Evolutionary conservation across 2,329 filamentous ascomycete genomes (phyloP).

Genomic region (Scedosporium minutisporum): DNA sequence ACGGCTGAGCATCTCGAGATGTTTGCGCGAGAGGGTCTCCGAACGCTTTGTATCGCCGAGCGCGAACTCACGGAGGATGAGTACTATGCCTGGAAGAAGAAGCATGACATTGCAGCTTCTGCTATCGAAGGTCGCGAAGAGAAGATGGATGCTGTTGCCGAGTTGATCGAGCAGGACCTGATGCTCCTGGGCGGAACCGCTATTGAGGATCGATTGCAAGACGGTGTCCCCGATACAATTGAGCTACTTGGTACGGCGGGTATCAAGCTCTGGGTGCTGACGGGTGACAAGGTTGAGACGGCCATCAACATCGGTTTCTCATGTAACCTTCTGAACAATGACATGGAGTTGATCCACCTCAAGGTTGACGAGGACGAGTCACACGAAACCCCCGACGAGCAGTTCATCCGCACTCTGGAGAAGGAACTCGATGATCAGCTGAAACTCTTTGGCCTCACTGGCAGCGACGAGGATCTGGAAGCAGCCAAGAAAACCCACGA

Average conservation of each 20-base stretch:
- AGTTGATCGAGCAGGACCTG: conserved; percentile 83
- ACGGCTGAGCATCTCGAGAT: conserved; percentile 94
- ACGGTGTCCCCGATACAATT: conserved; percentile 94
- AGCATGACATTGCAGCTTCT: conserved; percentile 79
- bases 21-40: conserved; percentile 90
- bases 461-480: conserved; percentile 75
- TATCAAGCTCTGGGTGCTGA: conserved; percentile 97
- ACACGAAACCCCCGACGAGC: conserved; percentile 34
- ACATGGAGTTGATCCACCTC: conserved; percentile 92
- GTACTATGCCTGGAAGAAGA: conserved; percentile 74
- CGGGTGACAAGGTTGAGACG: conserved; percentile 97
- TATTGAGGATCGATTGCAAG: conserved; percentile 93
- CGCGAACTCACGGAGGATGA: conserved; percentile 71
- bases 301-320: conserved; percentile 99
- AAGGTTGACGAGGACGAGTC: conserved; percentile 69
- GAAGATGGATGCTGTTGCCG: conserved; percentile 81
- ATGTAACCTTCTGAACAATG: conserved; percentile 92
- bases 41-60: conserved; percentile 89
- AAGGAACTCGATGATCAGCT: conserved; percentile 67
- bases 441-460: conserved; percentile 64
- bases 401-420: conserved; percentile 49
- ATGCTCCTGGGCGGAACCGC: conserved; percentile 86
- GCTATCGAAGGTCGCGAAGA: conserved; percentile 82
- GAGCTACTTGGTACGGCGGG: conserved; percentile 82
- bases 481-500: conserved; percentile 75